Evolutionary conservation across 2,329 filamentous ascomycete species (phyloP).

Genomic region (Aspergillus neoniger): DNA sequence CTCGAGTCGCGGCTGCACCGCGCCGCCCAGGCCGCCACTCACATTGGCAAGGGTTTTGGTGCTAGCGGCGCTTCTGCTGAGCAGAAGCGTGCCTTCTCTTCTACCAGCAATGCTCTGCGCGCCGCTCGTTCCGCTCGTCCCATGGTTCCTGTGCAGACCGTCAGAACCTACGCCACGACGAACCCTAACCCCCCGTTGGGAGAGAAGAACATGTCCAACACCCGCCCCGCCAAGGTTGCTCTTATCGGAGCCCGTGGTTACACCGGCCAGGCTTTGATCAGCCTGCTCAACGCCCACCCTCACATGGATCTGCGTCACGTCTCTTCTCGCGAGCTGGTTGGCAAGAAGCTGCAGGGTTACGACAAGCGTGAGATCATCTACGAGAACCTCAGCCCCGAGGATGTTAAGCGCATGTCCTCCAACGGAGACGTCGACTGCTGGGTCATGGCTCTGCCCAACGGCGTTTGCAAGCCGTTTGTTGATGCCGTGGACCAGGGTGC

Average conservation of each 20-base stretch:
- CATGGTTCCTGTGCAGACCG: slow-evolving; percentile 31
- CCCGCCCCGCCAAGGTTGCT: slow-evolving; percentile 74
- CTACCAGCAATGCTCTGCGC: slow-evolving; percentile 48
- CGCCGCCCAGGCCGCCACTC: slow-evolving; percentile 70
- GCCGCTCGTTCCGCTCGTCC: slow-evolving; percentile 35
- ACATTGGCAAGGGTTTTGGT: slow-evolving; percentile 51
- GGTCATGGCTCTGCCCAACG: slow-evolving; percentile 96
- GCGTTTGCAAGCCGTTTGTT: slow-evolving; percentile 90
- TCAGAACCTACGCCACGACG: slow-evolving; percentile 46
- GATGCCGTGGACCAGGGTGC: slow-evolving; percentile 78
- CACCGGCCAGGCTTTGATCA: slow-evolving; percentile 87
- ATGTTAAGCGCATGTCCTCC: slow-evolving; percentile 81
- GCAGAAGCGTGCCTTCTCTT: slow-evolving; percentile 70
- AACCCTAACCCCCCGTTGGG: slow-evolving; percentile 91
- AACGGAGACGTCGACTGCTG: slow-evolving; percentile 87
- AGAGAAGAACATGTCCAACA: slow-evolving; percentile 83
- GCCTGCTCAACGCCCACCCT: slow-evolving; percentile 82
- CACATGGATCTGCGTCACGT: slow-evolving; percentile 88
- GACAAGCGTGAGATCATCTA: slow-evolving; percentile 89
- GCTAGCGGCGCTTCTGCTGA: slow-evolving; percentile 53
- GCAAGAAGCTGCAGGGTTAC: slow-evolving; percentile 85
- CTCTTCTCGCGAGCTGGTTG: slow-evolving; percentile 87
- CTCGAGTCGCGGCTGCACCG: slow-evolving; percentile 81
- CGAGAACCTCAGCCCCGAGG: slow-evolving; percentile 84
- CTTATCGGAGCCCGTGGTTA: slow-evolving; percentile 92